Percentiles rank a stretch among this genome's conserved stretches.
phyloP scores from a whole-genome alignment of 257 asterid genomes.

The Paulownia fortunei region DNA sequence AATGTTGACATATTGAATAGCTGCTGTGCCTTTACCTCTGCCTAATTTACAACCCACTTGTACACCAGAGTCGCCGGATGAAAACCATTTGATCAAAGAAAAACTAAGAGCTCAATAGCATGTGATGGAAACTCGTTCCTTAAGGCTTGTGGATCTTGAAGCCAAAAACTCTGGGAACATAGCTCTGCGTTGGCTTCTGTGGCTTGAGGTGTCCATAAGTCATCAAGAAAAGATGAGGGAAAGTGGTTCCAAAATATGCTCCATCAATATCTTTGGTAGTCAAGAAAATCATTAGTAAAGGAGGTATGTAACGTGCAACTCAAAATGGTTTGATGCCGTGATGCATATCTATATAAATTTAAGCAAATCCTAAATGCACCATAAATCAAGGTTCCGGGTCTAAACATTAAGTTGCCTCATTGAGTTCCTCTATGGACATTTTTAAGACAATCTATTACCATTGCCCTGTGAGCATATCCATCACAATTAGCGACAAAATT shows the following conservation, averaged over 20 bases:
- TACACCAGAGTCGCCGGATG: conserved; percentile 34
- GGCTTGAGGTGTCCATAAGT: conserved; percentile 88
- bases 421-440: not conserved
- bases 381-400: not conserved
- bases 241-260: conserved; percentile 92
- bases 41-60: conserved; percentile 30
- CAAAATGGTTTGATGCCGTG: not conserved
- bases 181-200: conserved; percentile 73
- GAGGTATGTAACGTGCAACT: not conserved
- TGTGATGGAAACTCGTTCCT: conserved; percentile 33
- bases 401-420: not conserved
- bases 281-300: conserved; percentile 41
- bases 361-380: not conserved
- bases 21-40: conserved; percentile 29
- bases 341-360: not conserved
- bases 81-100: conserved; percentile 31
- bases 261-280: conserved; percentile 76
- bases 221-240: conserved; percentile 91
- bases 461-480: not conserved
- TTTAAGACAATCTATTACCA: not conserved
- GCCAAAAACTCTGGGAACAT: conserved; percentile 84
- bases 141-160: conserved; percentile 81
- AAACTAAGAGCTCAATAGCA: conserved; percentile 27
- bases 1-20: conserved; percentile 29
- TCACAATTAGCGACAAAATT: no score